Base-by-base conservation (phyloP, 2,329 filamentous ascomycete species). In the Fusarium sp. region DNA sequence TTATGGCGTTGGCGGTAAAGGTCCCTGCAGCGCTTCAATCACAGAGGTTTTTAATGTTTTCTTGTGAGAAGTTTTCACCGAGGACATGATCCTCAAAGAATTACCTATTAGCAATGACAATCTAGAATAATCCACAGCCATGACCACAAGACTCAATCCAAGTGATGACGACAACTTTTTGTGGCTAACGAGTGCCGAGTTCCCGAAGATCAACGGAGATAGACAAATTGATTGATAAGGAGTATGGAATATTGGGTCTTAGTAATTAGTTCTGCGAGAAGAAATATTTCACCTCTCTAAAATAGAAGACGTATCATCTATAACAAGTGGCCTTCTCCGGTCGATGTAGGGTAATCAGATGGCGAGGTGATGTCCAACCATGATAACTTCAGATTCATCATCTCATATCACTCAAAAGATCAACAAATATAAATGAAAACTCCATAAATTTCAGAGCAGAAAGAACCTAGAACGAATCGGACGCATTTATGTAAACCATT, bases 101-200 rank as follows among this genome's bases (percentile, higher is more conserved):
- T 28, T 28, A 28, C 3, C 26, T 11, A 28, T 34, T n/a, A 34
- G n/a, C 7, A 7, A n/a, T 7, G 32, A n/a, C n/a, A 15, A 8
- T 7, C 30, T 15, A 14, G 17, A 34, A 34, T n/a, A 8, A 26
- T 26, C 24, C 24, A 26, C 8, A 26, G 24, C 24, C 24, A 26
- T n/a, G 32, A n/a, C 32, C 32, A 34, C 15, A 8, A 8, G 32
- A 34, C 32, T 55, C 43, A 19, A 42, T 28, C 6, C 50, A 24
- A 19, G 40, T 36, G 34, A 9, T 66, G 40, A 67, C 63, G 63
- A 66, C 63, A 38, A 36, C 60, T 58, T 26, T 19, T 36, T 14
- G 51, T 67, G 63, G 57, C 57, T 43, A 23, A 36, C 26, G 23
- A 40, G 19, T 67, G 63, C 62, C 63, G 56, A 57, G 43, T 58